Evolutionary conservation across 1,284 basidiomycete species (phyloP).

Genomic region (Spongispora temasekensis): DNA sequence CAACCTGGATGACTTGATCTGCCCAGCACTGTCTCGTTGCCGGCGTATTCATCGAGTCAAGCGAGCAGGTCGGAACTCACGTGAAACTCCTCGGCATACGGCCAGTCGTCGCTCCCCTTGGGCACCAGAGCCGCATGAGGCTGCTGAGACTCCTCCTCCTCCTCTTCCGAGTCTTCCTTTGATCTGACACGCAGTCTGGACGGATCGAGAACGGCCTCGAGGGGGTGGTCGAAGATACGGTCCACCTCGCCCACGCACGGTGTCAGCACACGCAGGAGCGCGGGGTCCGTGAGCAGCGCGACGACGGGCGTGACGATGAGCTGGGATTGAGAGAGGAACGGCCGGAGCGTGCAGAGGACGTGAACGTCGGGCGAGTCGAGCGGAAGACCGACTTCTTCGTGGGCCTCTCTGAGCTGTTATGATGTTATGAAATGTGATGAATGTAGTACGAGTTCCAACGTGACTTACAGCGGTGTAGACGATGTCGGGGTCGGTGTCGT

Average conservation of each 20-base stretch:
- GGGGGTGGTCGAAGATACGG: constrained; percentile 75
- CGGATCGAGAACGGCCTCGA: constrained; percentile 71
- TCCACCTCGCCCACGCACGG: constrained; percentile 73
- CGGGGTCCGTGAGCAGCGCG: constrained; percentile 59
- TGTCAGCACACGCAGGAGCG: constrained; percentile 51
- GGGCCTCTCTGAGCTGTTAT: constrained; percentile 72
- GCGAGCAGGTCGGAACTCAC: constrained; percentile 40
- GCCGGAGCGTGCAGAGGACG: constrained; percentile 65
- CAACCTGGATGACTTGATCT: constrained; percentile 47
- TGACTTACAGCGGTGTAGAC: constrained; percentile 77
- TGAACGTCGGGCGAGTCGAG: constrained; percentile 57
- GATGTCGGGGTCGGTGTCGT: constrained; percentile 63
- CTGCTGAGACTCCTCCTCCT: too few relatives aligned
- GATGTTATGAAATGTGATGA: background rate
- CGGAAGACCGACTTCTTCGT: constrained; percentile 79
- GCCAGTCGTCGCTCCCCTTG: constrained; percentile 73
- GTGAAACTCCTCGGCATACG: constrained; percentile 67
- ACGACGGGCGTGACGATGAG: constrained; percentile 74
- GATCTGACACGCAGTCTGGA: too few relatives aligned
- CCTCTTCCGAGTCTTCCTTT: too few relatives aligned
- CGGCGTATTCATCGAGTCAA: background rate
- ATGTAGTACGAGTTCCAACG: too few relatives aligned
- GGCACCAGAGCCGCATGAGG: constrained; percentile 53
- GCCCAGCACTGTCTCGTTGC: constrained; percentile 44
- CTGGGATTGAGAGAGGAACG: constrained; percentile 66